Evolutionary conservation across 2,329 filamentous ascomycete genomes (phyloP).

Genomic region (Anisogramma anomala): DNA sequence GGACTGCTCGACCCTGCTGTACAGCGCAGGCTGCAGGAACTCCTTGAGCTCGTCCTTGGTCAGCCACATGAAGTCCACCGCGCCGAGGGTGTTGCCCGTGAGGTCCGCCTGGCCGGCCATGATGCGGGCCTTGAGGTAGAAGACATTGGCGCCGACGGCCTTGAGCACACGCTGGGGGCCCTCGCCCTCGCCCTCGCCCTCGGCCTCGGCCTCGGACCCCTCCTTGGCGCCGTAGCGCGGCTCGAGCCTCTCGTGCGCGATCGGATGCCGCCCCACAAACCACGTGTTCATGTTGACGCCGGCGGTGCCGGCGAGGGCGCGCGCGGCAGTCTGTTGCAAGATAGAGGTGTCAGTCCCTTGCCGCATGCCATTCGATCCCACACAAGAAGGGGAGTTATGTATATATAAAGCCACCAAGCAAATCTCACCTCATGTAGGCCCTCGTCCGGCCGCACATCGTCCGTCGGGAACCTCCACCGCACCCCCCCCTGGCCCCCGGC

Average conservation of each 20-base stretch:
- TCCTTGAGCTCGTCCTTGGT: constrained; percentile 75
- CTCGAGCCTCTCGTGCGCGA: constrained; percentile 62
- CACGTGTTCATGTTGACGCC: constrained; percentile 98
- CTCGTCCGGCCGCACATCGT: constrained; percentile 57
- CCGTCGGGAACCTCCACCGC: constrained; percentile 80
- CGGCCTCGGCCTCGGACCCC: constrained; percentile 32
- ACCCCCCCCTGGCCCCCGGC: too few relatives aligned
- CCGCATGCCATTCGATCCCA: background rate
- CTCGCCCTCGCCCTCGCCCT: constrained; percentile 27
- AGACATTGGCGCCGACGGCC: constrained; percentile 60
- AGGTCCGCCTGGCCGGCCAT: constrained; percentile 93
- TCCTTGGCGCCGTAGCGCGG: constrained; percentile 24
- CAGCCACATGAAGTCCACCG: constrained; percentile 84
- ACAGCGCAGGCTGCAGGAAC: constrained; percentile 58
- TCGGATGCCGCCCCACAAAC: constrained; percentile 82
- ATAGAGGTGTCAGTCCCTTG: background rate
- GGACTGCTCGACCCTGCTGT: constrained; percentile 67
- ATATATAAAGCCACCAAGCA: too few relatives aligned
- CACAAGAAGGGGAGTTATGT: too few relatives aligned
- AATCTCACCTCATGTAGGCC: constrained; percentile 74
- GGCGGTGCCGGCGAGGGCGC: constrained; percentile 63
- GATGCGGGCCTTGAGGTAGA: constrained; percentile 93
- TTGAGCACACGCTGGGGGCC: too few relatives aligned
- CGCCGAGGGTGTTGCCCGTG: constrained; percentile 55
- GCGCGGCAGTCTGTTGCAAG: constrained; percentile 67